Evolutionary conservation across 2,329 filamentous ascomycete species (phyloP).

Genomic region (Pseudomassariella vexata): DNA sequence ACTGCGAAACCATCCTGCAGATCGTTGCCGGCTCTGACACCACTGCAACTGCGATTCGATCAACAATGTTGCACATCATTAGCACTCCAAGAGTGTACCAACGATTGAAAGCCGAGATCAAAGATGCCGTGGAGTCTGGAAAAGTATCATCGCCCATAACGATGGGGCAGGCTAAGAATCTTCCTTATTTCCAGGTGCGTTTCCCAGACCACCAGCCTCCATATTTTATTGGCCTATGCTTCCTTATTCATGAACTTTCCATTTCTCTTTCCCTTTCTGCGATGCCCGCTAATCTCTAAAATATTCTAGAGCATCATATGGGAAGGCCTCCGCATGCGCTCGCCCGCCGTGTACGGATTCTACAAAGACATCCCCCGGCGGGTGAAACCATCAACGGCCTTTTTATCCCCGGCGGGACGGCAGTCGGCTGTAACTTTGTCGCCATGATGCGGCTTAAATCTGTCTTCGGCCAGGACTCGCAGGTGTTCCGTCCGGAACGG

Average conservation of each 20-base stretch:
- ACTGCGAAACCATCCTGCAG: conserved; percentile 1
- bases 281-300: no score
- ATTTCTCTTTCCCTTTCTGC: no score
- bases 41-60: conserved; percentile 5
- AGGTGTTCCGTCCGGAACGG: conserved; percentile 25
- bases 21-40: conserved; percentile 6
- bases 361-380: conserved; percentile 5
- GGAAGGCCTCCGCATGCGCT: conserved; percentile 6
- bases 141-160: conserved; percentile 4
- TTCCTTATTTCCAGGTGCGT: conserved; percentile 7
- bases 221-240: no score
- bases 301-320: conserved; percentile 5
- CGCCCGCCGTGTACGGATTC: conserved; percentile 1
- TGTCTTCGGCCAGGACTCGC: conserved; percentile 23
- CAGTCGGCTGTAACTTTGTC: conserved; percentile 24
- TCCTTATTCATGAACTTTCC: no score
- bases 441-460: conserved; percentile 18
- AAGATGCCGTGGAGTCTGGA: conserved; percentile 1
- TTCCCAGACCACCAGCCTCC: background rate
- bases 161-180: conserved; percentile 5
- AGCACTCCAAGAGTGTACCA: conserved; percentile 3
- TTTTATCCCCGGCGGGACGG: conserved; percentile 24
- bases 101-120: conserved; percentile 5
- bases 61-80: conserved; percentile 6
- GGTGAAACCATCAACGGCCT: conserved; percentile 12